Conservation (phyloP, 2,329 filamentous ascomycete genomes). For the Fusarium brachygibbosum region DNA sequence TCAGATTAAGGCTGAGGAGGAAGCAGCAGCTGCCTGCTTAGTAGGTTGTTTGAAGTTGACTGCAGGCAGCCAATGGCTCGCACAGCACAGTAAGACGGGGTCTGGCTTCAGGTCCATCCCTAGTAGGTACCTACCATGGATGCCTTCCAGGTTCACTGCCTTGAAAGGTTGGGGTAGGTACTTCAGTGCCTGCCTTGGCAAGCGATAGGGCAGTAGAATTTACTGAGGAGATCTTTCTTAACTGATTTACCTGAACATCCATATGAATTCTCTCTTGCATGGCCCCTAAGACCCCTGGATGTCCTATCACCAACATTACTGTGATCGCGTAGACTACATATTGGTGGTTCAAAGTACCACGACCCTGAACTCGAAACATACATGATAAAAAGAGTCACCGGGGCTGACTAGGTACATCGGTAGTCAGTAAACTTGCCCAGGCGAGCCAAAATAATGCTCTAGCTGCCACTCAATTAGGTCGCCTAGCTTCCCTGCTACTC, state of each 20-base stretch:
- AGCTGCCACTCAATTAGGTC: neutral
- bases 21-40: constrained; percentile 39
- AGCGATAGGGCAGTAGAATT: neutral
- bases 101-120: neutral
- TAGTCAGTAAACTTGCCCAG: neutral
- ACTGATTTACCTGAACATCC: neutral
- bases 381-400: constrained; percentile 26
- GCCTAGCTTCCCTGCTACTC: constrained; percentile 19
- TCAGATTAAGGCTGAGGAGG: constrained; percentile 40
- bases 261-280: neutral
- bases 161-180: neutral
- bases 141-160: neutral
- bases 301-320: neutral
- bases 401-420: constrained; percentile 13
- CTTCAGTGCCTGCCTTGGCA: neutral
- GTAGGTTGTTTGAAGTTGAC: constrained; percentile 40
- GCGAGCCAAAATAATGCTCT: constrained; percentile 20
- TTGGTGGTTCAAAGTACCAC: neutral
- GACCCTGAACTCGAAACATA: constrained; percentile 8
- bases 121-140: neutral
- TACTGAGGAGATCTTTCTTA: neutral
- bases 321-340: neutral
- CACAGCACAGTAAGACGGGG: constrained; percentile 32
- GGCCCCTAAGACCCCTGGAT: neutral
- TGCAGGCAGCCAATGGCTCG: constrained; percentile 47